Evolutionary conservation across 1,284 basidiomycete genomes (phyloP), one percentile per base, ranked within the genome.

Genomic region (Agaricales sp.): DNA sequence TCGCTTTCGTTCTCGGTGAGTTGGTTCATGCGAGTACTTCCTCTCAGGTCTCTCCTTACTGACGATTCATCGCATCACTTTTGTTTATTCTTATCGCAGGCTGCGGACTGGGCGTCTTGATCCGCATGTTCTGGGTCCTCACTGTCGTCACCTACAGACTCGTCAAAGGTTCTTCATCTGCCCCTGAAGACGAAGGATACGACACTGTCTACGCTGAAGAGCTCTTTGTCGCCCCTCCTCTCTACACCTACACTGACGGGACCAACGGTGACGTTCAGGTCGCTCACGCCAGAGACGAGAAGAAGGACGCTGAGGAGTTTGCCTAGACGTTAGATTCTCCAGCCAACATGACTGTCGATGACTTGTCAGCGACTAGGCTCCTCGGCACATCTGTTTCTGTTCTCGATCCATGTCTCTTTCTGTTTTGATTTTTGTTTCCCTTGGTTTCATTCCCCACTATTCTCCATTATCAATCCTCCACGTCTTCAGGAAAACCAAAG

Each of bases 1-100:
- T 88, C 14, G 81, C 86, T 3, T 89, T 89, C 52, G 84, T 88
- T 51, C 71, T 89, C 16, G 86, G 86, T 86, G 54, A 56, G 78
- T 63, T 47, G 30, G 46, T 38, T 52, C 21, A 20, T 16, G 21
- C 26, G 49, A 51, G 43, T 21, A 41, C 16, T 14, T 41, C 22
- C 43, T n/a, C 45, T 47, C 37, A 25, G 23, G 13, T 14, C 41
- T 24, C 37, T 21, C 13, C 4, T 14, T 11, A 44, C 44, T 21
- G 13, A 22, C 8, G 22, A n/a, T 13, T 41, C 14, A 20, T 18
- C 45, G 50, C 50, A 16, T 30, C 22, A 20, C 20, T 37, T 25
- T 51, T 4, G 44, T 47, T 55, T 53, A 50, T 45, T 26, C 20
- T 20, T 51, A 23, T 43, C 43, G 30, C 50, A 87, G 83, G 84